A percentile compares a stretch with the other conserved stretches of the same genome.
Conservation (phyloP, 495 filamentous ascomycete genomes). For the Aspergillus steynii region DNA sequence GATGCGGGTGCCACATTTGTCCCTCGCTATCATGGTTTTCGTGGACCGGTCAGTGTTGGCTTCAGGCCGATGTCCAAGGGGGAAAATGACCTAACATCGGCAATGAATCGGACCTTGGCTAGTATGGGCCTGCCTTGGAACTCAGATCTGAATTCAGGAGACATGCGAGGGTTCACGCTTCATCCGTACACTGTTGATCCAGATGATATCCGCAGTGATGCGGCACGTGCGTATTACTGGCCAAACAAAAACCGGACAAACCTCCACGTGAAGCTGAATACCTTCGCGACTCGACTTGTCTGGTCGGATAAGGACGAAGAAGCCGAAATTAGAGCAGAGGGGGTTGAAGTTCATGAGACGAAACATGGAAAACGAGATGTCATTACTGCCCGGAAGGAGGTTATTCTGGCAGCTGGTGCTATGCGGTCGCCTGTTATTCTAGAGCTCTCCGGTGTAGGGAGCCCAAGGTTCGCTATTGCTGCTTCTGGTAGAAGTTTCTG, state of each 20-base stretch:
- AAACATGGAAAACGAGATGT: slow-evolving; percentile 18
- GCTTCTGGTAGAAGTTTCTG: neutral
- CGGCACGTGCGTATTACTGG: slow-evolving; percentile 51
- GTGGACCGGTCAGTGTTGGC: slow-evolving; percentile 49
- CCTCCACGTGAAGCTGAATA: slow-evolving; percentile 34
- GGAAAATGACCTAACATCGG: slow-evolving; percentile 18
- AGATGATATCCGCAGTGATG: slow-evolving; percentile 50
- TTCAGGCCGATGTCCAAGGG: slow-evolving; percentile 33
- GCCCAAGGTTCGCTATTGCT: slow-evolving; percentile 15
- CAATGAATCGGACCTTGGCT: slow-evolving; percentile 23
- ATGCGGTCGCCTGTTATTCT: slow-evolving; percentile 58
- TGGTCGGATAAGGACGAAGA: slow-evolving; percentile 18
- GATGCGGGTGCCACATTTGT: slow-evolving; percentile 45
- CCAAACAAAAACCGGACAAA: slow-evolving; percentile 31
- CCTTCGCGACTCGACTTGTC: slow-evolving; percentile 35
- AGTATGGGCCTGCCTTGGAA: slow-evolving; percentile 38
- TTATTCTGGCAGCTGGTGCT: slow-evolving; percentile 59
- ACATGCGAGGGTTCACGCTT: slow-evolving; percentile 38
- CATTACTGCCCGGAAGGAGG: slow-evolving; percentile 53
- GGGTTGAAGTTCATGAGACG: slow-evolving; percentile 22
- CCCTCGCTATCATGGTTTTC: slow-evolving; percentile 44
- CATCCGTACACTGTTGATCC: slow-evolving; percentile 43
- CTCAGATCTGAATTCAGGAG: slow-evolving; percentile 40
- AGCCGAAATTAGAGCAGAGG: slow-evolving; percentile 21
- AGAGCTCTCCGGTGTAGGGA: slow-evolving; percentile 63